These are phyloP conservation scores for Wallacemonas sp. DNA, from an alignment of 208 protist species.

Conservation along the genomic window DNA sequence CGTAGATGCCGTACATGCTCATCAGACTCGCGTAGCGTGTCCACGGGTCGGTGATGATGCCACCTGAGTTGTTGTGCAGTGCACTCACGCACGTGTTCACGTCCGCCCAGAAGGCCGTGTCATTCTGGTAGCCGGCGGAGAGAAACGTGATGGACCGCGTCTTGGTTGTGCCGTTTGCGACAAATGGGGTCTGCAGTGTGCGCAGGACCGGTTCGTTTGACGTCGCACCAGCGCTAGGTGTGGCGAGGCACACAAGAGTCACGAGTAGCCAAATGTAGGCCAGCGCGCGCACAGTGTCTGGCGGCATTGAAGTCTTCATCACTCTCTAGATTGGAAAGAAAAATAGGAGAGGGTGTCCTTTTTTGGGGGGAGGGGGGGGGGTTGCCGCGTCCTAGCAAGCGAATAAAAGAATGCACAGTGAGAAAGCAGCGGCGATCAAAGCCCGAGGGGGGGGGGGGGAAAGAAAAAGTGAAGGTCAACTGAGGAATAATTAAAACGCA, in stretches of 20 bases:
- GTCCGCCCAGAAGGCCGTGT: conserved; percentile 42
- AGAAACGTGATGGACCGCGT: conserved; percentile 67
- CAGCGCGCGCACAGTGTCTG: no score
- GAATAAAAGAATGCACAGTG: no score
- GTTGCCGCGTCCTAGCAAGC: no score
- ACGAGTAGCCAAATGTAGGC: neutral
- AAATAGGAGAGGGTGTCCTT: no score
- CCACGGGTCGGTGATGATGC: conserved; percentile 56
- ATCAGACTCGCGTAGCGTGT: conserved; percentile 46
- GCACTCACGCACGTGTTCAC: conserved; percentile 31
- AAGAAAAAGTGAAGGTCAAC: no score
- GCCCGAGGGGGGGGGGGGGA: no score
- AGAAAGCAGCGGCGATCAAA: no score
- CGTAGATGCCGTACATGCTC: conserved; percentile 68
- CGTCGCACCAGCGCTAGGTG: no score
- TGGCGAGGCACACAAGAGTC: neutral
- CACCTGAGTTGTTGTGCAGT: conserved; percentile 43
- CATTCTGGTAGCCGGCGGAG: conserved; percentile 52
- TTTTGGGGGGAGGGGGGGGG: no score
- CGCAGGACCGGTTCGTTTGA: neutral
- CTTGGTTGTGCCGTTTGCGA: neutral
- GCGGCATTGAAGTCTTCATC: no score
- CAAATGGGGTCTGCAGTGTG: neutral
- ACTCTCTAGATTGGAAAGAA: no score
- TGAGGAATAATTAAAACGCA: no score